Conservation (phyloP, 768 basidiomycete genomes). For the Daedaleopsis sinensis region DNA sequence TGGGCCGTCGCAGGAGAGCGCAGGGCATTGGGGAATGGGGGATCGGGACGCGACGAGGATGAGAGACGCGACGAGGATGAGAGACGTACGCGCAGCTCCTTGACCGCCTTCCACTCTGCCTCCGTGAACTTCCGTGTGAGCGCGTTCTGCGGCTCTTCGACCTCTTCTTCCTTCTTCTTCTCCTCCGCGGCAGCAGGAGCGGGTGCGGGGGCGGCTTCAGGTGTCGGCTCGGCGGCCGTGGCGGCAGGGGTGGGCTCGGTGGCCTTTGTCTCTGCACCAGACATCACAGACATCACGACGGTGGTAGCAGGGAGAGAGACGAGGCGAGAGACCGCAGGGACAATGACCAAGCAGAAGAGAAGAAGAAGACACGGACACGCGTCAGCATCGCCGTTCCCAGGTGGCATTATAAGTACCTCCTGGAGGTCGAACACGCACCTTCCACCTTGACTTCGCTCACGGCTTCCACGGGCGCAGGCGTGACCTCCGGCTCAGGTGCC, state of each 20-base stretch:
- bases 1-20: no score
- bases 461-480: background rate
- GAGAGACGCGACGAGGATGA: background rate
- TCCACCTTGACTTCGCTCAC: background rate
- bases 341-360: background rate
- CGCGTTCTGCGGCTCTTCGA: slow-evolving; percentile 63
- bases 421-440: background rate
- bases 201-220: background rate
- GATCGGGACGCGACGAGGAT: background rate
- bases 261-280: background rate
- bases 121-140: slow-evolving; percentile 72
- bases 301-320: background rate
- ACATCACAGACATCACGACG: background rate
- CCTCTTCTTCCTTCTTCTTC: slow-evolving; percentile 22
- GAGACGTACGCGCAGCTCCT: slow-evolving; percentile 62
- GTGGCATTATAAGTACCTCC: background rate
- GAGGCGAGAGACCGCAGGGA: background rate
- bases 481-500: background rate
- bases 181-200: background rate
- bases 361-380: background rate
- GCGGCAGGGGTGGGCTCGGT: background rate
- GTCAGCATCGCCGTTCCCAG: background rate
- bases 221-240: background rate
- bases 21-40: background rate
- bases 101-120: slow-evolving; percentile 72